Evolutionary conservation across 495 filamentous ascomycete genomes (phyloP).

Genomic region (Chaetomium fimeti): DNA sequence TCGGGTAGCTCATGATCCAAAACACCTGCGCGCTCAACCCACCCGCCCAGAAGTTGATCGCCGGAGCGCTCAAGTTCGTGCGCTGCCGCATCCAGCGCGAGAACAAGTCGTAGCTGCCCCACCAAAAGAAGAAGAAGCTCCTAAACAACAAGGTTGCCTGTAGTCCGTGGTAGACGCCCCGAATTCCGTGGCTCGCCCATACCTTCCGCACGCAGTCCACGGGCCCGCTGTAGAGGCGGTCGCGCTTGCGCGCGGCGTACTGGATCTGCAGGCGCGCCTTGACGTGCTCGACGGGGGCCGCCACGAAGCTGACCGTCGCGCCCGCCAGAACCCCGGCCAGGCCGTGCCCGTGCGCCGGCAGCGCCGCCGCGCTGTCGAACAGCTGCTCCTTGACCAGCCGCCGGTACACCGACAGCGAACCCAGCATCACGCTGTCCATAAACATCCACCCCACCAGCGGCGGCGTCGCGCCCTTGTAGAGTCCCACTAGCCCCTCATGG

Average conservation of each 20-base stretch:
- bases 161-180: conserved; percentile 81
- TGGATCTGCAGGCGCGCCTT: conserved; percentile 94
- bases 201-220: conserved; percentile 78
- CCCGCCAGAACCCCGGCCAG: conserved; percentile 85
- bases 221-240: conserved; percentile 79
- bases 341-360: conserved; percentile 78
- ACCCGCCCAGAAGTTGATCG: conserved; percentile 95
- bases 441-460: conserved; percentile 96
- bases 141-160: conserved; percentile 83
- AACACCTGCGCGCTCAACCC: conserved; percentile 89
- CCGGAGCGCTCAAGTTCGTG: conserved; percentile 71
- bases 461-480: conserved; percentile 91
- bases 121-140: conserved; percentile 96
- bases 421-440: conserved; percentile 96
- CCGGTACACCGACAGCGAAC: conserved; percentile 84
- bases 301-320: conserved; percentile 85
- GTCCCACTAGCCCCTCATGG: conserved; percentile 71
- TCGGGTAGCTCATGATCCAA: conserved; percentile 88
- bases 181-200: conserved; percentile 63
- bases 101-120: conserved; percentile 86
- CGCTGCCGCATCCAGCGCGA: conserved; percentile 62
- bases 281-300: conserved; percentile 91
- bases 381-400: conserved; percentile 74
- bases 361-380: conserved; percentile 58
- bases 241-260: conserved; percentile 70